A percentile compares a stretch with the other conserved stretches of the same genome.
These are phyloP conservation scores for Gnaphalium uliginosum DNA, from an alignment of 129 eudicot genomes.

Conservation along the genomic window DNA sequence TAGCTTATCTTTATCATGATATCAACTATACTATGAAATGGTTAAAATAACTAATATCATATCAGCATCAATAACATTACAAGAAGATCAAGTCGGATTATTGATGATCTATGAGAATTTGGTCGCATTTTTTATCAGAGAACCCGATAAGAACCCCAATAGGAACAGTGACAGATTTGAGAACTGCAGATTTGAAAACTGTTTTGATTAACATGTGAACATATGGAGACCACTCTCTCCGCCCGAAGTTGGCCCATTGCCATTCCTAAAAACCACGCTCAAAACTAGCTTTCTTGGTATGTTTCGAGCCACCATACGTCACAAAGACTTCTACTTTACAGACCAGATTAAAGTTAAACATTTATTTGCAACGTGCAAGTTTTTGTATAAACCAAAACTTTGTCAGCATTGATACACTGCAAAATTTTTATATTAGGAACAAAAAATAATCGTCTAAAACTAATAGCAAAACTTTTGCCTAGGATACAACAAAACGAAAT, in stretches of 20 bases:
- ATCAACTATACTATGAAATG: too few species aligned
- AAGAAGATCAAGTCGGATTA: too few species aligned
- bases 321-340: background rate
- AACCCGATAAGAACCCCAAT: too few species aligned
- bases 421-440: background rate
- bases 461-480: slow-evolving; percentile 23
- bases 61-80: too few species aligned
- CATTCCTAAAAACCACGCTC: background rate
- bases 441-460: background rate
- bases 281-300: background rate
- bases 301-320: background rate
- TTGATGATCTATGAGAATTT: too few species aligned
- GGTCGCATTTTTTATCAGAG: too few species aligned
- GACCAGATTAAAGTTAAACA: background rate
- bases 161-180: too few species aligned
- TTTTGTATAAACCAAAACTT: slow-evolving; percentile 4
- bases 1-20: too few species aligned
- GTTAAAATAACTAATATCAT: too few species aligned
- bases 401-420: slow-evolving; percentile 20
- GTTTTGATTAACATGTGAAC: too few species aligned
- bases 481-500: slow-evolving; percentile 32
- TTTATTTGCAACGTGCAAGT: slow-evolving; percentile 27
- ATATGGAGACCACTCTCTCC: too few species aligned
- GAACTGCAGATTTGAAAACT: too few species aligned
- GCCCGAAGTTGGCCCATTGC: background rate